Conservation (phyloP, 495 filamentous ascomycete species). For the Massariosphaeria phaeospora region DNA sequence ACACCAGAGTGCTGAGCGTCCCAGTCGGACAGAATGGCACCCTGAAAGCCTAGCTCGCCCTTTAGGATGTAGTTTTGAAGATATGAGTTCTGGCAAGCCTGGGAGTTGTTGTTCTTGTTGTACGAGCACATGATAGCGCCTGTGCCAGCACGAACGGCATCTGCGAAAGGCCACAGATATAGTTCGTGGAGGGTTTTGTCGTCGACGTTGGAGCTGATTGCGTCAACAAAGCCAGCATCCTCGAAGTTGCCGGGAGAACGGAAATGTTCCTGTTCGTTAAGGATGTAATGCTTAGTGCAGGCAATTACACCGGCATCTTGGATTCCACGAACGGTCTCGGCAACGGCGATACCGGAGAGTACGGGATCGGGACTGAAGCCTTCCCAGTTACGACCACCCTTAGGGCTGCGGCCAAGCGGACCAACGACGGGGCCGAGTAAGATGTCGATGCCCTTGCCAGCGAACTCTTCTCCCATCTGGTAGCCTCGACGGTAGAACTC, state of each 20-base stretch:
- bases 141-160: slow-evolving; percentile 43
- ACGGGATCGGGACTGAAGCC: slow-evolving; percentile 44
- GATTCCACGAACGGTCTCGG: slow-evolving; percentile 40
- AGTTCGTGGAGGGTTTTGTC: slow-evolving; percentile 93
- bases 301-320: slow-evolving; percentile 43
- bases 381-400: slow-evolving; percentile 87
- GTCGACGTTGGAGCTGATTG: slow-evolving; percentile 82
- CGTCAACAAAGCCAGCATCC: slow-evolving; percentile 56
- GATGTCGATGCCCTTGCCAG: slow-evolving; percentile 58
- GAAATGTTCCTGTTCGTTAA: slow-evolving; percentile 57
- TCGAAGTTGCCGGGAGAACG: slow-evolving; percentile 59
- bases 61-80: slow-evolving; percentile 79
- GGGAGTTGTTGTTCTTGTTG: slow-evolving; percentile 75
- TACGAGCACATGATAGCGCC: slow-evolving; percentile 78
- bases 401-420: slow-evolving; percentile 48
- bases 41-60: slow-evolving; percentile 88
- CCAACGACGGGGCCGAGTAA: slow-evolving; percentile 87
- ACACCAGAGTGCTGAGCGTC: slow-evolving; percentile 74
- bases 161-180: slow-evolving; percentile 86
- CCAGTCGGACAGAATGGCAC: slow-evolving; percentile 53
- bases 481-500: slow-evolving; percentile 40
- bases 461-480: slow-evolving; percentile 41
- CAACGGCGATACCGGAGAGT: slow-evolving; percentile 41
- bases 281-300: slow-evolving; percentile 35
- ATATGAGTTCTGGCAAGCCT: slow-evolving; percentile 66